A percentile compares a stretch with the other conserved stretches of the same genome.
These are phyloP conservation scores for Ophiostoma sp. DNA, from an alignment of 2,329 filamentous ascomycete genomes.

Conservation along the genomic window DNA sequence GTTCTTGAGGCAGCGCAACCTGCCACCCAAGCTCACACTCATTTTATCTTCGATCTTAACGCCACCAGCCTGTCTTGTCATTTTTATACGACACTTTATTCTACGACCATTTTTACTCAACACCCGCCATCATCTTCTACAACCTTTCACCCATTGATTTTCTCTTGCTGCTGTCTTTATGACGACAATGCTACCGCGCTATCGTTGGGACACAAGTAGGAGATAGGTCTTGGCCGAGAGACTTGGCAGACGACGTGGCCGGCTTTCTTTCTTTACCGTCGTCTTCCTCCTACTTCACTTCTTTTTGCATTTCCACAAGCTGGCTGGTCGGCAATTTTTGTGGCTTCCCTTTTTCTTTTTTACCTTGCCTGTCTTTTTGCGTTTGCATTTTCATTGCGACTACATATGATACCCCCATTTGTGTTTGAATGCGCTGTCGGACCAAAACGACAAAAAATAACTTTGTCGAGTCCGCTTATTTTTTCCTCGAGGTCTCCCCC, in stretches of 20 bases:
- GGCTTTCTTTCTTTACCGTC: background rate
- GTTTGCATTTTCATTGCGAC: conserved; percentile 34
- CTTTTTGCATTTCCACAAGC: background rate
- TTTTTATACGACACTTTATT: conserved; percentile 12
- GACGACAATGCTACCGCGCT: conserved; percentile 45
- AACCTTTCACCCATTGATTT: background rate
- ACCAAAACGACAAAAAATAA: conserved; percentile 24
- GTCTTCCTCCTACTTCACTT: background rate
- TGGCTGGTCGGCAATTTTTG: conserved; percentile 26
- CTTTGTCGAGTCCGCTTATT: conserved; percentile 8
- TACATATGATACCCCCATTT: conserved; percentile 55
- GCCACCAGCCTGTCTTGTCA: conserved; percentile 21
- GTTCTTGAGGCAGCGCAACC: conserved; percentile 20
- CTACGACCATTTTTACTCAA: background rate
- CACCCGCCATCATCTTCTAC: background rate
- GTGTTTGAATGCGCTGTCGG: conserved; percentile 55
- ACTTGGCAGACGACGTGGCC: background rate
- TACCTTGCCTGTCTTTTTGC: conserved; percentile 30
- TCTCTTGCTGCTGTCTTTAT: conserved; percentile 1
- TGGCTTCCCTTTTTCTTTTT: conserved; percentile 28
- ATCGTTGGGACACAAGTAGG: conserved; percentile 34
- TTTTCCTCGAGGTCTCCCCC: background rate
- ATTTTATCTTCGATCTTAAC: conserved; percentile 5
- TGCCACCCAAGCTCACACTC: conserved; percentile 2
- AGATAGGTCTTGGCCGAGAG: background rate